These are phyloP conservation scores for Hordeum pubiflorum DNA, from an alignment of 202 grass and related monocot genomes.

Conservation along the genomic window DNA sequence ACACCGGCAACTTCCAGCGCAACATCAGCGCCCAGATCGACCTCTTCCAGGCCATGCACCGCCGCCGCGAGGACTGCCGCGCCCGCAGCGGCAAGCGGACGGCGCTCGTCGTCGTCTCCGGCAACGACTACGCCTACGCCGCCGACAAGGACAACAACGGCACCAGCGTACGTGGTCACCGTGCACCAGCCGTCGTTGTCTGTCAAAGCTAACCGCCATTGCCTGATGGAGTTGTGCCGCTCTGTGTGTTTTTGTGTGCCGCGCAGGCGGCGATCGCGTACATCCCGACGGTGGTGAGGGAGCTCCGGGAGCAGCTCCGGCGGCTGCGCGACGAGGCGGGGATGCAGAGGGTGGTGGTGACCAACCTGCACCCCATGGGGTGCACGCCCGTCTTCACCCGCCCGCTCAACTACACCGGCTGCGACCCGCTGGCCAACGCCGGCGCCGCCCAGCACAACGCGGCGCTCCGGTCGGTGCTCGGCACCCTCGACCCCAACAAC, in stretches of 20 bases:
- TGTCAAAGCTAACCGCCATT: neutral
- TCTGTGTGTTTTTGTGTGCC: neutral
- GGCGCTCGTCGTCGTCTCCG: constrained; percentile 43
- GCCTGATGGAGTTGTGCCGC: neutral
- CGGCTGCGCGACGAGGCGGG: constrained; percentile 46
- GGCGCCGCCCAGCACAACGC: constrained; percentile 51
- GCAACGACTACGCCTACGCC: constrained; percentile 62
- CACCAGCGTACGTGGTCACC: constrained; percentile 32
- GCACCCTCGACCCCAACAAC: constrained; percentile 35
- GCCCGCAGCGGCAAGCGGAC: neutral
- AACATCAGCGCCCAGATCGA: constrained; percentile 73
- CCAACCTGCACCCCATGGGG: constrained; percentile 69
- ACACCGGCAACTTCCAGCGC: constrained; percentile 60
- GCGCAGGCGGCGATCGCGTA: constrained; percentile 53
- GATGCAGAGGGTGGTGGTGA: constrained; percentile 59
- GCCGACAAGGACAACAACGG: constrained; percentile 40
- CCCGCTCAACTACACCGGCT: constrained; percentile 39
- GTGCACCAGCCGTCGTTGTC: no score
- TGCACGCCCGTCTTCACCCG: constrained; percentile 69
- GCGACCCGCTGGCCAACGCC: constrained; percentile 37
- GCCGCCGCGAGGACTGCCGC: neutral
- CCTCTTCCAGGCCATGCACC: constrained; percentile 40
- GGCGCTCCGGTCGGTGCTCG: constrained; percentile 34
- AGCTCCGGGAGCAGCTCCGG: constrained; percentile 31
- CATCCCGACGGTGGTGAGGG: constrained; percentile 52